A percentile compares a stretch with the other conserved stretches of the same genome.
Conservation (phyloP, 306 rosid genomes). For the Mucuna pruriens region DNA sequence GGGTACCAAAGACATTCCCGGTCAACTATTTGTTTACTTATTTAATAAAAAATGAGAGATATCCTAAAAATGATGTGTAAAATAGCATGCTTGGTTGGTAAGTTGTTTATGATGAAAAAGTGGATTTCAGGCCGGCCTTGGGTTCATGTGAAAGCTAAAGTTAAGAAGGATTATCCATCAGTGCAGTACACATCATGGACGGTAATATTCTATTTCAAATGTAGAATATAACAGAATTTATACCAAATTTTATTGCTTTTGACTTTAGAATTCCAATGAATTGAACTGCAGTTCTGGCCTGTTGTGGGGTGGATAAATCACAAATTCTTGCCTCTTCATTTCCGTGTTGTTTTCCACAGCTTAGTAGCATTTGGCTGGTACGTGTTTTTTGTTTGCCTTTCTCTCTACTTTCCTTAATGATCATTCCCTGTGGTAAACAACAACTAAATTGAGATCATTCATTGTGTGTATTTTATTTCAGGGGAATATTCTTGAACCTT, state of each 20-base stretch:
- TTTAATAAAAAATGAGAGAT: background rate
- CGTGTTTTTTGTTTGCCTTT: background rate
- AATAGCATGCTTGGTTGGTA: conserved; percentile 20
- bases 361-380: conserved; percentile 86
- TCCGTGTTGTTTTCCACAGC: conserved; percentile 86
- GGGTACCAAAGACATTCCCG: conserved; percentile 11
- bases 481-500: conserved; percentile 91
- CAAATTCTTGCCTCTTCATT: conserved; percentile 85
- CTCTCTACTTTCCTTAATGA: background rate
- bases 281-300: conserved; percentile 84
- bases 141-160: conserved; percentile 80
- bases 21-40: conserved; percentile 33
- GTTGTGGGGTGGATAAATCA: conserved; percentile 89
- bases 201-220: conserved; percentile 56
- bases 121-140: conserved; percentile 79
- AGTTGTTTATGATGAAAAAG: conserved; percentile 28
- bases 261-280: conserved; percentile 34
- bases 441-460: conserved; percentile 22
- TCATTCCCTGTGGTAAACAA: conserved; percentile 21
- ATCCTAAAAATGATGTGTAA: conserved; percentile 9
- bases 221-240: conserved; percentile 4
- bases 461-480: conserved; percentile 36
- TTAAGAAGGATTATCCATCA: conserved; percentile 84
- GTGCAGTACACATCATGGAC: conserved; percentile 86
- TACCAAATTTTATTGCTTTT: background rate